Base-by-base conservation (phyloP, 2,329 filamentous ascomycete species). In the Tolypocladium guangdongense region DNA sequence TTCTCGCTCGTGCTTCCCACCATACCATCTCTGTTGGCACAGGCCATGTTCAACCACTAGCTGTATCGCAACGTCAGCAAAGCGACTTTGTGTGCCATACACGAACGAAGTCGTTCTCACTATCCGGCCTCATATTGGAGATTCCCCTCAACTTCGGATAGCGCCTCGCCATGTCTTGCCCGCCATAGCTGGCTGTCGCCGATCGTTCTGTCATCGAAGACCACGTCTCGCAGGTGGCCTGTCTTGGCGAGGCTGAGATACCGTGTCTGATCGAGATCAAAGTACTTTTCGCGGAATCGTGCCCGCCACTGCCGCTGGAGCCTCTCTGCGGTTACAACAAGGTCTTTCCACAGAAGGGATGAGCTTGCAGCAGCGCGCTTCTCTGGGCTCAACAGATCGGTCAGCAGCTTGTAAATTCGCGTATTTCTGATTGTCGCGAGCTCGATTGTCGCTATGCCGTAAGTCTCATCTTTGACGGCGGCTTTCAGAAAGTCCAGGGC, bases 21-120 rank as follows among this genome's bases (percentile, higher is more conserved):
- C 20, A 82, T 77, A 22, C 80, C 78, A 58, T 83, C 80, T 32
- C 77, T 73, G 55, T 76, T 69, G 2, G 78, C 80, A 58, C 78
- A 81, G 37, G 76, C 73, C 35, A 81, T 67, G 52, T 80, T 78
- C 20, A 80, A 63, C 78, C 79, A 83, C 80, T 77, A 83, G 53
- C 80, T 82, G 52, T 11, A 16, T 22, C 11, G n/a, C 10, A 32
- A 47, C 14, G 46, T 67, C 51, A 65, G 64, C 51, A 50, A 52
- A 32, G 3, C 18, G 7, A 24, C 14, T 11, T 10, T 3, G 6
- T 24, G 3, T n/a, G n/a, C n/a, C n/a, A n/a, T n/a, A n/a, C 3
- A 10, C 14, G 27, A 16, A 4, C 20, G 30, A 30, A 2, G 7
- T 22, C 20, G 4, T n/a, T 64, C 75, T 67, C 64, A 81, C 77